Conservation (phyloP, 179 eudicot species). For the Amaranthus tricolor region DNA sequence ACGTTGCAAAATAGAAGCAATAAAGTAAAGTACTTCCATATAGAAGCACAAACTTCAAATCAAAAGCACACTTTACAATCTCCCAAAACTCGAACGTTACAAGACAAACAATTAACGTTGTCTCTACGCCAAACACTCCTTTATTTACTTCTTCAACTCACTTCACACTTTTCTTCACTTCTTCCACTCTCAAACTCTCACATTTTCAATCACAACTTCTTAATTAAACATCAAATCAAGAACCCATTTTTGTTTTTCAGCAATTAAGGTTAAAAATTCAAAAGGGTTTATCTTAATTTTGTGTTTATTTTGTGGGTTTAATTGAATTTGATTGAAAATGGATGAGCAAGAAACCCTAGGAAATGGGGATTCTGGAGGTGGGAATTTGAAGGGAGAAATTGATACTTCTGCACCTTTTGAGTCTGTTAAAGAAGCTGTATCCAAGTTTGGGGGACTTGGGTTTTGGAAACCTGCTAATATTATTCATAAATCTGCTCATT, state of each 20-base stretch:
- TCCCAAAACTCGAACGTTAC: too few relatives aligned
- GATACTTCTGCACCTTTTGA: slow-evolving; percentile 97
- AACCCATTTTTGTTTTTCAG: background rate
- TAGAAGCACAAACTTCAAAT: too few relatives aligned
- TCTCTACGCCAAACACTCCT: slow-evolving; percentile 8
- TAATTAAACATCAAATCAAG: too few relatives aligned
- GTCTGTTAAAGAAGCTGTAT: slow-evolving; percentile 91
- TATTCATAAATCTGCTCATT: slow-evolving; percentile 8
- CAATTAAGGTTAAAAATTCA: background rate
- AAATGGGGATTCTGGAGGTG: slow-evolving; percentile 12
- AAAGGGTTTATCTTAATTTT: slow-evolving; percentile 10
- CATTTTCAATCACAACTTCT: background rate
- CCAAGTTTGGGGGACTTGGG: slow-evolving; percentile 85
- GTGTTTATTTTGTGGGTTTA: background rate
- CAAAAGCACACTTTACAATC: too few relatives aligned
- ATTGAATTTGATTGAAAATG: slow-evolving; percentile 3
- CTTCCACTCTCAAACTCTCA: background rate
- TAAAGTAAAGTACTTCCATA: too few relatives aligned
- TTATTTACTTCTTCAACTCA: background rate
- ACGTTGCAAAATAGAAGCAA: too few relatives aligned
- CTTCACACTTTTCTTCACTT: background rate
- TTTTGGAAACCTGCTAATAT: slow-evolving; percentile 64
- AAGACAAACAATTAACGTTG: too few relatives aligned
- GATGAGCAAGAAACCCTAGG: slow-evolving; percentile 24
- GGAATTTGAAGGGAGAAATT: slow-evolving; percentile 51